These are phyloP conservation scores for Hypoxylon sp. DNA, from an alignment of 2,329 filamentous ascomycete species.

Conservation along the genomic window DNA sequence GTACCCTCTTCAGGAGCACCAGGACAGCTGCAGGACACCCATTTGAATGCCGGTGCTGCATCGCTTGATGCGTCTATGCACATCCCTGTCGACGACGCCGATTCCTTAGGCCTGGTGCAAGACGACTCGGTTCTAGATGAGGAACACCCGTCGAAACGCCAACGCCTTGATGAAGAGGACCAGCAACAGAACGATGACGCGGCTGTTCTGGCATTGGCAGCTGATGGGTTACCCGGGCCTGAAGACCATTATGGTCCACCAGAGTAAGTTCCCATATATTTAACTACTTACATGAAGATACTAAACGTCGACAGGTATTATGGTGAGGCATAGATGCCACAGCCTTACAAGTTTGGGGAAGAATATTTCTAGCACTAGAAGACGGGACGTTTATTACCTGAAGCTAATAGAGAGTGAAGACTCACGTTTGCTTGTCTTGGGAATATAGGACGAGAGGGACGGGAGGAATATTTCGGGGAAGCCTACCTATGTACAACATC, in stretches of 20 bases:
- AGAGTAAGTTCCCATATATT: conserved; percentile 46
- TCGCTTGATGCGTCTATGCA: conserved; percentile 32
- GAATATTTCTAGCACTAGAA: not conserved
- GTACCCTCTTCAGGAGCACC: conserved; percentile 19
- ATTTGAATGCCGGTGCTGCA: conserved; percentile 29
- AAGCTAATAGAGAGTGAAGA: conserved; percentile 36
- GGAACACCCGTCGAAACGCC: conserved; percentile 54
- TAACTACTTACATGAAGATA: not conserved
- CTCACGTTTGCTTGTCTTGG: conserved; percentile 35
- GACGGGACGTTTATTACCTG: conserved; percentile 17
- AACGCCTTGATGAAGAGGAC: conserved; percentile 49
- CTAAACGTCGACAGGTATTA: conserved; percentile 48
- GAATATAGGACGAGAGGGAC: conserved; percentile 17
- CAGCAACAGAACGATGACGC: conserved; percentile 48
- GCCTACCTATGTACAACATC: conserved; percentile 38
- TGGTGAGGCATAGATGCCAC: conserved; percentile 48
- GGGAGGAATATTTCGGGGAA: conserved; percentile 21
- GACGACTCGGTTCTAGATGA: conserved; percentile 49
- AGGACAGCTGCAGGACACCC: conserved; percentile 29
- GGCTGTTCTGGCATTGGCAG: conserved; percentile 51
- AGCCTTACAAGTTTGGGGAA: not conserved
- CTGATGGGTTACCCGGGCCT: conserved; percentile 47
- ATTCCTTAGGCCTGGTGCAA: conserved; percentile 42
- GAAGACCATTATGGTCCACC: conserved; percentile 49
- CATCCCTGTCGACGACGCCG: conserved; percentile 40